Evolutionary conservation across 1,284 basidiomycete species (phyloP).

Genomic region (Apiotrichum sp.): DNA sequence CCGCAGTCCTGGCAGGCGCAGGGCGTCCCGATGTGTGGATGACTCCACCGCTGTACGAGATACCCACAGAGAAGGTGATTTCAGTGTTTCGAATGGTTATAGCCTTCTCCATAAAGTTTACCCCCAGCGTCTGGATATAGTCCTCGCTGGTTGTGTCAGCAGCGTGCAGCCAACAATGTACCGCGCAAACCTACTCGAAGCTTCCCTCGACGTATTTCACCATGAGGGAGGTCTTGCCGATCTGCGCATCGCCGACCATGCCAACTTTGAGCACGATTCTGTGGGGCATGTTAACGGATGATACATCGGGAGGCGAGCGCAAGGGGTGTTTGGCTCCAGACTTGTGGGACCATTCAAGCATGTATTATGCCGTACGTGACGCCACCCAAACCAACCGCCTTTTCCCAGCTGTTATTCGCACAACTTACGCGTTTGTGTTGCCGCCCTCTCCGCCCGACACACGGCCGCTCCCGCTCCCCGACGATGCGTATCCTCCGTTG

Average conservation of each 20-base stretch:
- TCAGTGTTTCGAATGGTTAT: slow-evolving; percentile 95
- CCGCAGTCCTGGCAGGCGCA: background rate
- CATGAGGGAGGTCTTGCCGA: slow-evolving; percentile 97
- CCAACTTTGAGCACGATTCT: slow-evolving; percentile 96
- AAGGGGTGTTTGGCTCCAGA: too few species aligned
- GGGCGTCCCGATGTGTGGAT: background rate
- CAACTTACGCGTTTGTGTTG: slow-evolving; percentile 38
- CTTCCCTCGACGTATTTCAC: slow-evolving; percentile 97
- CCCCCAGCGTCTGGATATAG: slow-evolving; percentile 98
- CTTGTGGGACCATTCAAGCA: too few species aligned
- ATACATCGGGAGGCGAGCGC: background rate
- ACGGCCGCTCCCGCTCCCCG: slow-evolving; percentile 41
- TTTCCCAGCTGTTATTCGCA: too few species aligned
- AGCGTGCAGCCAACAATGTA: background rate
- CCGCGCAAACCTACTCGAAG: slow-evolving; percentile 57
- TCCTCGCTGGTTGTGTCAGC: slow-evolving; percentile 59
- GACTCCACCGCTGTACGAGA: background rate
- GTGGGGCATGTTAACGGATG: background rate
- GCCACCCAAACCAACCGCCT: too few species aligned
- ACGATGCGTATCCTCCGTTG: slow-evolving; percentile 37
- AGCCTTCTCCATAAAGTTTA: slow-evolving; percentile 99
- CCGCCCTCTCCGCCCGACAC: slow-evolving; percentile 40
- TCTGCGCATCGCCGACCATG: slow-evolving; percentile 98
- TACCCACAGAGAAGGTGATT: slow-evolving; percentile 78
- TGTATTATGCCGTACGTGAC: too few species aligned